phyloP scores from a whole-genome alignment of 116 monocot species.

The Posidonia oceanica region DNA sequence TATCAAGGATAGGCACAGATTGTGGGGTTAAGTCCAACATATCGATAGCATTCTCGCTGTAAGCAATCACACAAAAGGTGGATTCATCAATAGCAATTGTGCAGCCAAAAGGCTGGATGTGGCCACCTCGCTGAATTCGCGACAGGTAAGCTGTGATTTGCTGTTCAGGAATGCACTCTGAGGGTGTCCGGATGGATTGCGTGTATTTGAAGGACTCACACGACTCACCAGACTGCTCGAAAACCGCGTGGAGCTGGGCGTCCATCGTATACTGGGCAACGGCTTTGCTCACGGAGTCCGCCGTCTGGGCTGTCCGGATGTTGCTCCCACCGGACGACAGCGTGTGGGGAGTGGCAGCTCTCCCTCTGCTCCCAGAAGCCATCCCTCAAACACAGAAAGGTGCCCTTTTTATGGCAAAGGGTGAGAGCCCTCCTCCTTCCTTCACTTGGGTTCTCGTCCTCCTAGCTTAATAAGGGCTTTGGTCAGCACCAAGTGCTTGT shows the following conservation, averaged over 20 bases:
- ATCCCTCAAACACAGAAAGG: constrained; percentile 5
- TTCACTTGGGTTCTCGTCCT: neutral
- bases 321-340: constrained; percentile 32
- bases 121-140: constrained; percentile 76
- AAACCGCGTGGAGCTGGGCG: constrained; percentile 82
- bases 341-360: neutral
- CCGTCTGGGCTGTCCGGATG: constrained; percentile 4
- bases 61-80: constrained; percentile 59
- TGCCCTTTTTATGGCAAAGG: neutral
- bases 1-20: constrained; percentile 22
- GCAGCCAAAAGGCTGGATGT: constrained; percentile 79
- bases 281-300: constrained; percentile 41
- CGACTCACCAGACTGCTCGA: constrained; percentile 74
- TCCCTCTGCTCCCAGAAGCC: constrained; percentile 23
- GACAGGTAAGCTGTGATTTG: constrained; percentile 91
- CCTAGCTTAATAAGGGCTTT: neutral
- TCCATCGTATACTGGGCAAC: constrained; percentile 86
- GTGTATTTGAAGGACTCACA: constrained; percentile 55
- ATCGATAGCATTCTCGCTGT: constrained; percentile 61
- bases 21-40: constrained; percentile 58
- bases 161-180: constrained; percentile 27
- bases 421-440: neutral
- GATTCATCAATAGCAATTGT: constrained; percentile 59
- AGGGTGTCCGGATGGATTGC: constrained; percentile 24
- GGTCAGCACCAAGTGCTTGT: neutral